These are phyloP conservation scores for Triticum dicoccoides DNA, from an alignment of 176 grass and related monocot genomes.

Conservation along the genomic window DNA sequence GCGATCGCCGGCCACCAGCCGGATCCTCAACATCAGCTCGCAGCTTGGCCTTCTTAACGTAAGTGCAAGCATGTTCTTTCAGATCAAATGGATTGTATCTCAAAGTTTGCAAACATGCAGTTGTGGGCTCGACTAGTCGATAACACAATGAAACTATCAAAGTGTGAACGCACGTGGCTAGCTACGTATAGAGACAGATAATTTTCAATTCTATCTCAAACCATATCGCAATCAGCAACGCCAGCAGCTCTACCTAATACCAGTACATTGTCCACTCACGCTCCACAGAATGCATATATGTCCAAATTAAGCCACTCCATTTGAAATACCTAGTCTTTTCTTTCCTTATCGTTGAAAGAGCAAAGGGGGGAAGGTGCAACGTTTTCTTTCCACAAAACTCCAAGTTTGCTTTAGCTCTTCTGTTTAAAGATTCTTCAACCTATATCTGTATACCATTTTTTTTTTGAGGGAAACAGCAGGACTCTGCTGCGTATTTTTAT, in stretches of 20 bases:
- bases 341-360: conserved; percentile 8
- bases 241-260: too few relatives aligned
- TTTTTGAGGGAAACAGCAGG: too few relatives aligned
- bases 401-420: background rate
- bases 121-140: background rate
- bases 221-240: background rate
- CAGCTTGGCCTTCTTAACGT: conserved; percentile 91
- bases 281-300: background rate
- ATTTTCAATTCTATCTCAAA: conserved; percentile 17
- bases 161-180: conserved; percentile 43
- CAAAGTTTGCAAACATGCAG: background rate
- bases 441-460: background rate
- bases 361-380: background rate
- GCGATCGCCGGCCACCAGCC: conserved; percentile 47
- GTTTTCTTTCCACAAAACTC: conserved; percentile 6
- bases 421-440: background rate
- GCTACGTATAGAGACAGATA: background rate
- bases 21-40: conserved; percentile 92
- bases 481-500: too few relatives aligned
- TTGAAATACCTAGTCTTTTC: conserved; percentile 20
- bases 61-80: conserved; percentile 18
- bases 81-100: background rate
- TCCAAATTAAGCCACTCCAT: conserved; percentile 13
- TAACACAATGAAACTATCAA: background rate
- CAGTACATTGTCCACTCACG: background rate